Evolutionary conservation across 139 green algal genomes (phyloP).

Genomic region (Picochlorum sp.): DNA sequence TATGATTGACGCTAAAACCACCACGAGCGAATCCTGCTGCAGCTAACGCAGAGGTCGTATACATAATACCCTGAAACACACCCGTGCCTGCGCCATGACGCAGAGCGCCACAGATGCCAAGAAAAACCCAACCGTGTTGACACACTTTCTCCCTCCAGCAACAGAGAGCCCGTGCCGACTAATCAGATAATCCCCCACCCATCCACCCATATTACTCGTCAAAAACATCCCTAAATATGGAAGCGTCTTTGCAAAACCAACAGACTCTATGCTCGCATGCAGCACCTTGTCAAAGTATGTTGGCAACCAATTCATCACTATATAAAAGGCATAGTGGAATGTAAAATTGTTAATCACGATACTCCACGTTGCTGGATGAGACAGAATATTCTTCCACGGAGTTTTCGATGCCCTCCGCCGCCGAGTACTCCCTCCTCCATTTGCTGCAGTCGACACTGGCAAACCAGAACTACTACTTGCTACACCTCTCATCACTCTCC

Average conservation of each 20-base stretch:
- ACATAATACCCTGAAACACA: constrained; percentile 25
- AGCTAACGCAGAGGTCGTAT: constrained; percentile 38
- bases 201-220: constrained; percentile 69
- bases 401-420: constrained; percentile 17
- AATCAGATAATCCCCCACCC: constrained; percentile 81
- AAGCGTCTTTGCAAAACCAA: constrained; percentile 72
- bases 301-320: constrained; percentile 98
- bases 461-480: not conserved
- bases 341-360: constrained; percentile 97
- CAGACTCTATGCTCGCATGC: constrained; percentile 46
- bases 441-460: constrained; percentile 9
- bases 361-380: constrained; percentile 73
- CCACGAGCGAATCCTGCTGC: constrained; percentile 63
- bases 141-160: constrained; percentile 62
- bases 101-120: constrained; percentile 45
- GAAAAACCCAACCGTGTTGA: constrained; percentile 79
- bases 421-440: not conserved
- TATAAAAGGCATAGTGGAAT: constrained; percentile 98
- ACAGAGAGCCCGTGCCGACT: constrained; percentile 28
- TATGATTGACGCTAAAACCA: constrained; percentile 94
- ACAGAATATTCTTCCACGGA: constrained; percentile 63
- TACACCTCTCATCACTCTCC: constrained; percentile 21
- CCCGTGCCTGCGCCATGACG: constrained; percentile 53
- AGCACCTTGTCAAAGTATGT: constrained; percentile 93
- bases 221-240: constrained; percentile 95